Conservation (phyloP, 2,329 filamentous ascomycete species). For the Fusarium clavum region DNA sequence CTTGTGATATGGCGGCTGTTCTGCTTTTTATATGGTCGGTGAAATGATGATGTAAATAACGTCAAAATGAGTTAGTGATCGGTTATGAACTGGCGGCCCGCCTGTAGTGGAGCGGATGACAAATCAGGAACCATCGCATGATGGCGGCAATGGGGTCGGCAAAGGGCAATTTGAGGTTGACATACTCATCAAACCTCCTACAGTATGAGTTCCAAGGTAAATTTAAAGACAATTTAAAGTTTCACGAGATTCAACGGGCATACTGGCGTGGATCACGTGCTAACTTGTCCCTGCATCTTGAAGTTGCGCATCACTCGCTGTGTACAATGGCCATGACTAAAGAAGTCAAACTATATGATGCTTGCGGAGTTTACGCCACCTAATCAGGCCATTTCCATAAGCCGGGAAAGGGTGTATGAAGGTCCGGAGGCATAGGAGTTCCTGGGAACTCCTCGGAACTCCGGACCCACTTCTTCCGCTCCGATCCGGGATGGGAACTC, state of each 20-base stretch:
- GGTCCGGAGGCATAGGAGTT: conserved; percentile 6
- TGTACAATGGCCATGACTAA: background rate
- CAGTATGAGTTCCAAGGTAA: background rate
- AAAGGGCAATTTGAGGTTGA: background rate
- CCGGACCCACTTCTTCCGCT: background rate
- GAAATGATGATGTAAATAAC: background rate
- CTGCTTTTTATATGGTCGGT: background rate
- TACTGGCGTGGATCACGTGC: background rate
- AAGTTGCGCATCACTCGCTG: background rate
- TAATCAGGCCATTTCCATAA: background rate
- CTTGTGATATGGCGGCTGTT: rapidly evolving
- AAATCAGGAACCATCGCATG: background rate
- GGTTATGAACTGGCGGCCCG: conserved; percentile 2
- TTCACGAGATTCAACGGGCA: background rate
- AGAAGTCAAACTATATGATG: background rate
- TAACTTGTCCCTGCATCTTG: background rate
- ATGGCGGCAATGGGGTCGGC: background rate
- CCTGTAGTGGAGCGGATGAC: conserved; percentile 3
- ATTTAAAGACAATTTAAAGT: background rate
- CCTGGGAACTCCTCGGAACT: conserved; percentile 36
- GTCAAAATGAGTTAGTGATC: background rate
- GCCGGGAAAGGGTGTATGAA: background rate
- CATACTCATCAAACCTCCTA: background rate
- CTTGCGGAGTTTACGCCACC: background rate
- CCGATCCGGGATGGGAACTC: background rate